Base-by-base conservation (phyloP, 176 grass and related monocot genomes). In the Ensete glaucum region DNA sequence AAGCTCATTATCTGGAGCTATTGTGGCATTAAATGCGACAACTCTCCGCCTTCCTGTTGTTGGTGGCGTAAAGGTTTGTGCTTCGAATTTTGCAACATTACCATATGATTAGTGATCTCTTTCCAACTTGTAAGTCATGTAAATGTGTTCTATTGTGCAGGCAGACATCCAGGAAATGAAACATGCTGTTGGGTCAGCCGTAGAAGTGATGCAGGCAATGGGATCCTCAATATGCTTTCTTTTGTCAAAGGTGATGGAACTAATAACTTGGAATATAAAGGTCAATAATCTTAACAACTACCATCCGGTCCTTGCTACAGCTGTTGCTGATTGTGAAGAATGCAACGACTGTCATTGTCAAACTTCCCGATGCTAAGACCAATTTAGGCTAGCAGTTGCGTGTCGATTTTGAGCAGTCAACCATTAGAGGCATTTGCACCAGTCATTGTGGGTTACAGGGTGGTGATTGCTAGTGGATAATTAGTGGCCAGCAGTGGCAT, bases 161-260 rank as follows among this genome's bases (percentile, higher is more conserved):
- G 91, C 91, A 74, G 76, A 89, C 59, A 85, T 91, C 57, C 95
- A 94, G 82, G 88, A 99, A 65, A 83, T 91, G 77, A 88, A 99
- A 87, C 84, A 99, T 84, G 78, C 91, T 24, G 83, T 95, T 74
- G 86, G 86, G 62, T 91, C 88, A 56, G 83, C 86, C 27, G 86
- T 88, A 73, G 91, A 99, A 82, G 76, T 91, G 52, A 99, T 99
- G 91, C 91, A 94, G 81, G 88, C 86, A 76, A 89, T 94, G 86
- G 86, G 84, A 80, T 93, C 76, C 78, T 88, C 86, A 20, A 87
- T 99, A 82, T 89, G 84, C 70, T 77, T 82, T 81, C 77, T 99
- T 76, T 79, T 91, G 67, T 81, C 86, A 24, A 91, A 91, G 90
- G 95, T 99, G 64, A 71, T 78, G 43, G 48, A 16, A 52, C 43